Conservation (phyloP, 768 basidiomycete species). For the Pholiota molesta region DNA sequence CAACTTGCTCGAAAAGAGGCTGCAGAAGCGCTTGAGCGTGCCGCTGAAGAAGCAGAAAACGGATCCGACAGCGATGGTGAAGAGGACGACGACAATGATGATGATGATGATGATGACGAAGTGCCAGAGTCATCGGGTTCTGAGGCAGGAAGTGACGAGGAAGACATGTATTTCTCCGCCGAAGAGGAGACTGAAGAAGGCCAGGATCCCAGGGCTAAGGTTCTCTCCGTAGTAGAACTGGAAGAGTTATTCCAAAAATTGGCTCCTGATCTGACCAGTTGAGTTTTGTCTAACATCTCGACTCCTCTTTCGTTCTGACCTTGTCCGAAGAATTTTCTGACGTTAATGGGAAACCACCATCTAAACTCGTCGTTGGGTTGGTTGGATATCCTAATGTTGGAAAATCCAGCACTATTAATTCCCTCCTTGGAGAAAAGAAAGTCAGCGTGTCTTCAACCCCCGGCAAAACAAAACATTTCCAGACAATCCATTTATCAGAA, state of each 20-base stretch:
- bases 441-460: conserved; percentile 98
- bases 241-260: conserved; percentile 77
- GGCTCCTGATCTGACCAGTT: conserved; percentile 75
- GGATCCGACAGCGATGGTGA: conserved; percentile 26
- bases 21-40: conserved; percentile 18
- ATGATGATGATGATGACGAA: conserved; percentile 14
- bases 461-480: conserved; percentile 99
- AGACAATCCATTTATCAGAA: conserved; percentile 93
- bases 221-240: conserved; percentile 85
- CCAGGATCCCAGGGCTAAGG: conserved; percentile 68
- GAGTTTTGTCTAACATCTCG: conserved; percentile 19
- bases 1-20: conserved; percentile 73
- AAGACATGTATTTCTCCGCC: conserved; percentile 49
- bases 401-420: conserved; percentile 97
- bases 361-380: conserved; percentile 80
- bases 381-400: conserved; percentile 99
- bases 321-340: conserved; percentile 57
- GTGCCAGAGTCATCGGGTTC: conserved; percentile 13
- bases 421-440: conserved; percentile 93
- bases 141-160: conserved; percentile 37
- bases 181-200: conserved; percentile 56
- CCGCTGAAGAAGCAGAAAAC: conserved; percentile 13
- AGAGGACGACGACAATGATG: conserved; percentile 24
- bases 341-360: conserved; percentile 54
- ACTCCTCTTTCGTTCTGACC: not conserved